Base-by-base conservation (phyloP, 352 stramenopile species). In the Pythium aquatile region DNA sequence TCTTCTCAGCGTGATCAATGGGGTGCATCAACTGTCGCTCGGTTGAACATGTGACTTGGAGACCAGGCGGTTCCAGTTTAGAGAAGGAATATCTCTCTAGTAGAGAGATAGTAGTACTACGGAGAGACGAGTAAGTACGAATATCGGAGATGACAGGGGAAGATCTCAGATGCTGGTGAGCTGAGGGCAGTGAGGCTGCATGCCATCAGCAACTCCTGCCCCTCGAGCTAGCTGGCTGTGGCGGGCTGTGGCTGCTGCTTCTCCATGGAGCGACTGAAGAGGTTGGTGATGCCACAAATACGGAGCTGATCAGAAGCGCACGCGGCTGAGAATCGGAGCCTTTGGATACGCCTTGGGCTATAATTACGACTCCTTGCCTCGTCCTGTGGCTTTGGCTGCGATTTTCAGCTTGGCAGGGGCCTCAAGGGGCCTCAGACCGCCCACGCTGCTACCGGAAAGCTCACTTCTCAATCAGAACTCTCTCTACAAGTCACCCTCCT, bases 41-140 rank as follows among this genome's bases (percentile, higher is more conserved):
- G 24, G 58, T 65, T 65, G 58, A 65, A 65, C 58, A 65, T 53
- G 48, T 48, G 40, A 48, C 20, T 24, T 24, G 40, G 9, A 6
- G 40, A 6, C 5, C 40, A 10, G 24, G 40, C 9, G 13, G 40
- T 16, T 48, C 40, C n/a, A 14, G 16, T 48, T 14, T 48, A 48
- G 40, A 48, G 40, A 48, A 48, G 40, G 40, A 16, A 48, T 48
- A 16, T 48, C 40, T 48, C 11, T 48, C 14, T 48, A 48, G 14
- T 11, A 48, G 40, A 48, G 40, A 46, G 40, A 13, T 0, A 6
- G 40, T 7, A 26, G 11, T 48, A 48, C 40, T 48, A 17, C 28
- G 40, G 14, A 26, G 2, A 48, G 6, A 28, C 14, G 40, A 24
- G 6, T 9, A 48, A 48, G 40, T 48, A 48, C 40, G 40, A 48